A percentile compares a stretch with the other conserved stretches of the same genome.
These are phyloP conservation scores for Neonectria ditissima DNA, from an alignment of 2,329 filamentous ascomycete genomes.

Conservation along the genomic window DNA sequence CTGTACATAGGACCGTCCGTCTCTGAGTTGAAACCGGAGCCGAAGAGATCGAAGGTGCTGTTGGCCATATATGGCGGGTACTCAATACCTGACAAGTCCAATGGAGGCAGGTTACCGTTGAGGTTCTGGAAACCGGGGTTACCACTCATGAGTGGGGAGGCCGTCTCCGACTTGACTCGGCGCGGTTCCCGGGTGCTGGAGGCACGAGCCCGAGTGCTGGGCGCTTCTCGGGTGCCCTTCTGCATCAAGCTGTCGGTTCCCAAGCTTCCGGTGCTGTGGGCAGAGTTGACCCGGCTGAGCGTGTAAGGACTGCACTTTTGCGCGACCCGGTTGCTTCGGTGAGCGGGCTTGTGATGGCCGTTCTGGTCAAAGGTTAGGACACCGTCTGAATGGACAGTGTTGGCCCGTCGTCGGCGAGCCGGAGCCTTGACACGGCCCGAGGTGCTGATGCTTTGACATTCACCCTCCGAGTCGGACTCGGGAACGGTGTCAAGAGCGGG, in stretches of 20 bases:
- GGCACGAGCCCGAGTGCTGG: slow-evolving; percentile 50
- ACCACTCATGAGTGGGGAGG: slow-evolving; percentile 67
- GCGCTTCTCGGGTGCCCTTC: slow-evolving; percentile 52
- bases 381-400: slow-evolving; percentile 72
- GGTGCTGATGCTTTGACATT: slow-evolving; percentile 47
- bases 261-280: slow-evolving; percentile 64
- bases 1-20: slow-evolving; percentile 71
- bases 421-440: slow-evolving; percentile 55
- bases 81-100: slow-evolving; percentile 69
- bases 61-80: slow-evolving; percentile 62
- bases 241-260: slow-evolving; percentile 57
- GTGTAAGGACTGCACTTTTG: slow-evolving; percentile 74
- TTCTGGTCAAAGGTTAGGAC: slow-evolving; percentile 71
- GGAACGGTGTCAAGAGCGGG: slow-evolving; percentile 70
- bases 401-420: slow-evolving; percentile 66
- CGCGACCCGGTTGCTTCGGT: slow-evolving; percentile 70
- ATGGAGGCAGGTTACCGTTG: slow-evolving; percentile 64
- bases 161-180: slow-evolving; percentile 70
- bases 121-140: slow-evolving; percentile 64
- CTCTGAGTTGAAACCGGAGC: slow-evolving; percentile 59
- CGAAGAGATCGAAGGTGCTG: slow-evolving; percentile 65
- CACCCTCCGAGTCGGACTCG: slow-evolving; percentile 70
- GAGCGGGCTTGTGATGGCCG: slow-evolving; percentile 72
- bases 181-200: slow-evolving; percentile 60
- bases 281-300: slow-evolving; percentile 68